Evolutionary conservation across 2,329 filamentous ascomycete species (phyloP).

Genomic region (Pseudogymnoascus sp.): DNA sequence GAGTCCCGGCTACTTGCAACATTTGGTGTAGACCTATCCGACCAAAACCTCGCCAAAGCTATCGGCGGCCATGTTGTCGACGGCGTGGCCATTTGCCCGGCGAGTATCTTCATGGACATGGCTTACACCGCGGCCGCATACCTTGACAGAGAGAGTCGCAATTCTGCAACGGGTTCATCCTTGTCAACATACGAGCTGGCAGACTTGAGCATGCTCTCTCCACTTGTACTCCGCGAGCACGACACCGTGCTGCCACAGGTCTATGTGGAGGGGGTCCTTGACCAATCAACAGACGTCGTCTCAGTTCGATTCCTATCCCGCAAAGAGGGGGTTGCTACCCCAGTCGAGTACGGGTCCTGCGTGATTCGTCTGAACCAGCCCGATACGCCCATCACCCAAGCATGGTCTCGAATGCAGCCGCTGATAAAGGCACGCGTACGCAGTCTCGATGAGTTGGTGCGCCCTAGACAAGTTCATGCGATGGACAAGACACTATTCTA

Average conservation of each 20-base stretch:
- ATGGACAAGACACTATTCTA: constrained; percentile 20
- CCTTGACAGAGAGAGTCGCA: neutral
- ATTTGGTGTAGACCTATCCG: neutral
- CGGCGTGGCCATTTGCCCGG: constrained; percentile 22
- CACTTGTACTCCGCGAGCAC: neutral
- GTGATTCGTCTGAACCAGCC: neutral
- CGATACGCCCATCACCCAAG: neutral
- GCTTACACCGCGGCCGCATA: constrained; percentile 18
- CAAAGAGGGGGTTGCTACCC: neutral
- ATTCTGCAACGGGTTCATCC: neutral
- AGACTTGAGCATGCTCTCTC: neutral
- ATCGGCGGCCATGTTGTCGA: constrained; percentile 23
- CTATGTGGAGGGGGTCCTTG: neutral
- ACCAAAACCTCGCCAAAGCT: neutral
- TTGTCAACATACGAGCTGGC: constrained; percentile 5
- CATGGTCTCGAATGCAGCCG: neutral
- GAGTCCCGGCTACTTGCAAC: neutral
- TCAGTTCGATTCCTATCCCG: neutral
- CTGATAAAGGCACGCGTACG: neutral
- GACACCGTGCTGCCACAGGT: neutral
- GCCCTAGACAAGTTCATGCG: neutral
- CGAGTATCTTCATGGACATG: constrained; percentile 26
- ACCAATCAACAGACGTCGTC: neutral
- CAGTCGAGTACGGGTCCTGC: neutral
- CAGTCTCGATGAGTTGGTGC: neutral